Base-by-base conservation (phyloP, 148 eudicot species). In the Rhododendron mucronatum region DNA sequence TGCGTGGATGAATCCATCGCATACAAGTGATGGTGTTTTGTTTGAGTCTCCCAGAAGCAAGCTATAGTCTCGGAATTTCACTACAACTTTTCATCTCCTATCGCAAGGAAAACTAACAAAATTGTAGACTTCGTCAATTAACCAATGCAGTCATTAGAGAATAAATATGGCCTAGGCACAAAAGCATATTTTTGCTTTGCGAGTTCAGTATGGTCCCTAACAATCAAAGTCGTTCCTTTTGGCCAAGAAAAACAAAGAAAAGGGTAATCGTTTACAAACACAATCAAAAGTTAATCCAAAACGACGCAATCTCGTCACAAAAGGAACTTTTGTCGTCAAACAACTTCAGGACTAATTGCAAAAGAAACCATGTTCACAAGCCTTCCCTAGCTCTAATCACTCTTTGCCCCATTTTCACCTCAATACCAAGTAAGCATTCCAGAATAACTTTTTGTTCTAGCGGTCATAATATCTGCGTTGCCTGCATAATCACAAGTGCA, bases 401-500 rank as follows among this genome's bases (percentile, higher is more conserved):
- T 14, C 76, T 71, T 30, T 30, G 20, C 39, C 76, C 20, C 76
- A 71, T 67, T 71, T 71, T 71, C 76, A 71, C 76, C 76, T 30
- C 16, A 33, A 33, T 33, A 71, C 37, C 16, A 71, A 71, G 76
- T 18, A 30, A 69, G 41, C 76, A 71, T 4, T 33, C 41, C 20
- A 71, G 39, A 30, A 71, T 28, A 69, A 71, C 14, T 30, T 71
- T 71, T 20, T 71, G 76, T 28, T 30, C 41, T 71, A 71, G 76
- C 41, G 76, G 76, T 71, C 76, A 33, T 71, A 5, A 71, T 71
- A 71, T 71, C 76, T 71, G 76, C 76, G 33, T 71, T 71, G 76
- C 76, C 76, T 71, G 76, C 76, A 71, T 30, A 71, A 71, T 71
- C 39, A 71, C 18, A 71, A 33, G 76, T 2, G 2, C 73, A 33